phyloP scores from a whole-genome alignment of 1,284 basidiomycete genomes.

The Rhizoctonia solani region DNA sequence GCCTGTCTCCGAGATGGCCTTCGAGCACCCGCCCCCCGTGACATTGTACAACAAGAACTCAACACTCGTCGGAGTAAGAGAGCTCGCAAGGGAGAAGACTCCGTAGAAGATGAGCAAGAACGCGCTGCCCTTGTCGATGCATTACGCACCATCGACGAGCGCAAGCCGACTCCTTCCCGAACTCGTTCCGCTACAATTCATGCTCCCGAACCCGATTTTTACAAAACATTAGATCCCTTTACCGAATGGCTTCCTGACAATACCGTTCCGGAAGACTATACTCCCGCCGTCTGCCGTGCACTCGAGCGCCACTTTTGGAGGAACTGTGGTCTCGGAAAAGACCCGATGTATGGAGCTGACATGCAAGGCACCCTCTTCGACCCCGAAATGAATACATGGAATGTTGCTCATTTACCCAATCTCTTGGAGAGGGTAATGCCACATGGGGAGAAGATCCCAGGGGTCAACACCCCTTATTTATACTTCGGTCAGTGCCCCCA shows the following conservation, averaged over 20 bases:
- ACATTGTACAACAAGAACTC: slow-evolving; percentile 39
- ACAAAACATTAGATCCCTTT: slow-evolving; percentile 69
- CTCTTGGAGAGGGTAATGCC: slow-evolving; percentile 82
- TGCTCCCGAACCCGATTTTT: slow-evolving; percentile 56
- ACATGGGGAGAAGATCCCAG: slow-evolving; percentile 68
- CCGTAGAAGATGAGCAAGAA: slow-evolving; percentile 37
- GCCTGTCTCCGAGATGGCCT: slow-evolving; percentile 64
- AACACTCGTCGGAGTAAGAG: slow-evolving; percentile 38
- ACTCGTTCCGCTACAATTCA: not conserved
- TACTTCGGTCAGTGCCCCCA: slow-evolving; percentile 72
- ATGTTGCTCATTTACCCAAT: slow-evolving; percentile 89
- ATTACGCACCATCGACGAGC: not conserved
- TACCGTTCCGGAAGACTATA: slow-evolving; percentile 75
- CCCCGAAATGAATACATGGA: slow-evolving; percentile 83
- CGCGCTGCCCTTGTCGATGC: not conserved
- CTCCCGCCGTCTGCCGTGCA: slow-evolving; percentile 80
- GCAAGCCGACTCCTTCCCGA: not conserved
- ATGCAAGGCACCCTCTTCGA: slow-evolving; percentile 90
- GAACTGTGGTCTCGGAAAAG: slow-evolving; percentile 81
- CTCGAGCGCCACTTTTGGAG: slow-evolving; percentile 94
- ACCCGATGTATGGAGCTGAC: slow-evolving; percentile 97
- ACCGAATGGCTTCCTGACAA: slow-evolving; percentile 77
- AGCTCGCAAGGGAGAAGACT: slow-evolving; percentile 46
- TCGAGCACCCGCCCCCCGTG: slow-evolving; percentile 36
- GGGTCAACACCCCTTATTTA: slow-evolving; percentile 96